Evolutionary conservation across 495 filamentous ascomycete species (phyloP), one percentile per base, ranked within the genome.

Genomic region (Xylaria curta): DNA sequence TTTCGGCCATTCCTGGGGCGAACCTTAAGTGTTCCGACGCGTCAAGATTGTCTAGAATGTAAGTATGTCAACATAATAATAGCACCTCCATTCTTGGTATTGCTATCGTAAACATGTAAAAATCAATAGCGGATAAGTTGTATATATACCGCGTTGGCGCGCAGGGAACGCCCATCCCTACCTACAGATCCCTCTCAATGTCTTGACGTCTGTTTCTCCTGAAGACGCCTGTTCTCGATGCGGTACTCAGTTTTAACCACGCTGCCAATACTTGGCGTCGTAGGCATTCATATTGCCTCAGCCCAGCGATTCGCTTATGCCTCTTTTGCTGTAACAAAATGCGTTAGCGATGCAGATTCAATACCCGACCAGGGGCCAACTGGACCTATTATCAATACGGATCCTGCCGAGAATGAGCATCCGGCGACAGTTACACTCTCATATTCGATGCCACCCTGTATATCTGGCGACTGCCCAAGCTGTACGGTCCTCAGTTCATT

Each of bases 371-470:
- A 4, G 5, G 54, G 3, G 19, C 51, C 49, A 19, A 31, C 8
- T 26, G 24, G 36, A 13, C 66, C 66, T 12, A 33, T 49, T 4
- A 9, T 69, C 53, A 46, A n/a, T 2, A 61, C 31, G n/a, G 54
- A 21, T 8, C 15, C 24, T 28, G 49, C 2, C 28, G 21, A 6
- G 0, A 28, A 31, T 17, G 62, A 36, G 19, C n/a, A 56, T 51
- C 21, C 53, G 17, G 53, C 26, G 8, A 21, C 42, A 21, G 36
- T 61, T 24, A 62, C 68, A 26, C 19, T 70, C 0, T 62, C 68
- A 19, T 70, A 70, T 60, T 49, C 58, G 0, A 70, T 70, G 68
- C 68, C 68, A 7, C 31, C 58, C 6, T 70, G 68, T 38, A 15
- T 33, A 33, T 53, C 24, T 17, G 61, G 68, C 26, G 46, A 44